Base-by-base conservation (phyloP, 2,329 filamentous ascomycete genomes). In the Aureobasidium sp. region DNA sequence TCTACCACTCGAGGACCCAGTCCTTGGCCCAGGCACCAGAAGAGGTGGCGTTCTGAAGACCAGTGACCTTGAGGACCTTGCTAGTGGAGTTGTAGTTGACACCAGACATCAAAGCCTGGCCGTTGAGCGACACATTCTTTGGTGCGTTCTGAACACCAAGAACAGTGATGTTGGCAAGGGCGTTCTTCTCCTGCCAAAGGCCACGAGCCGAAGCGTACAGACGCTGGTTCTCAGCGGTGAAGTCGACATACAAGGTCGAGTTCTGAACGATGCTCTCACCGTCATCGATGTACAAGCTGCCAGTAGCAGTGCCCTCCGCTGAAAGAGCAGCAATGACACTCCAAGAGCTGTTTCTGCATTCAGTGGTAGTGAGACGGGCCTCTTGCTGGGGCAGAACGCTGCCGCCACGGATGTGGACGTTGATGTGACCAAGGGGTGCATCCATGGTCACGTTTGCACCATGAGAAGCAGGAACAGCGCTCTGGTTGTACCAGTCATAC, bases 401-500 rank as follows among this genome's bases (percentile, higher is more conserved):
- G 2, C 88, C 88, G 27, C 89, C 88, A 13, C 88, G 82, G 20
- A 92, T 71, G 67, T 82, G 88, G 1, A 92, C 81, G 0, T 88
- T 88, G 43, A 92, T 91, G 67, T 92, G 84, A 13, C 83, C 82
- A 2, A 87, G 73, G 0, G 85, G 85, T 4, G 85, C 85, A 24
- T 78, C 70, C 63, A 87, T 83, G 4, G 83, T 85, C 13, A 79
- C 80, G 69, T 87, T 87, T 62, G 80, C 76, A 10, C 82, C 81
- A 2, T 81, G 74, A 29, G 76, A 64, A 0, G 78, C 81, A 17
- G 76, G 69, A 3, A 90, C 77, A 0, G 78, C 78, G 0, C 78
- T 79, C 56, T 85, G 82, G n/a, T 82, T 87, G 72, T 91, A 91
- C 87, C 88, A 92, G 71, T 92, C 88, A 68, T 91, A 92, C 86